Evolutionary conservation across 768 basidiomycete genomes (phyloP), one percentile per base, ranked within the genome.

Genomic region (Pleurotus platypus): DNA sequence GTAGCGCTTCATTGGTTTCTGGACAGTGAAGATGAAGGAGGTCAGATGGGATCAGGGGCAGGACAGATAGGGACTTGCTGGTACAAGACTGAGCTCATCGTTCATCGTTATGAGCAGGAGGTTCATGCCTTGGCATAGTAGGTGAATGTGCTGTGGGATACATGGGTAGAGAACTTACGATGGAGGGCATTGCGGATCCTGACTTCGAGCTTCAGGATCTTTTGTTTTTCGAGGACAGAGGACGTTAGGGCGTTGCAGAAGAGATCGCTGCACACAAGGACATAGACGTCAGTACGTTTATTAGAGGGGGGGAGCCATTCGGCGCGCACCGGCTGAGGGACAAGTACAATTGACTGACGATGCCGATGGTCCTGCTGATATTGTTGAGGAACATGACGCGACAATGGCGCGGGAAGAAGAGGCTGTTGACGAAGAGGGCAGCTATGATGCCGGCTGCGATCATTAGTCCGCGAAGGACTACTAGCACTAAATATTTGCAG

Each of bases 1-100:
- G 58, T 80, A 81, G 49, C 73, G 71, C 24, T 65, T 66, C 62
- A 79, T 70, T n/a, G 78, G 78, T 73, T 80, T 80, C 76, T 80
- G 38, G 45, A 16, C 12, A 49, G 18, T 18, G 18, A 18, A 18
- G 18, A 15, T 24, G 8, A 54, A 45, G 20, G 26, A 47, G 26
- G 26, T 2, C 35, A 13, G 0, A 40, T 39, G 55, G 30, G 38
- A 8, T 18, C n/a, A 13, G 37, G 27, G 30, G 12, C 24, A 22
- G 6, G 42, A 26, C 24, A 6, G 47, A 20, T n/a, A 18, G n/a
- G 39, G n/a, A 64, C 77, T 45, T 55, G 78, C 79, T 7, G 79
- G 79, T 16, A 78, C 63, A 2, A 81, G 69, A 59, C 80, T 78
- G 6, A 79, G 64, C 61, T 81, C 79, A 55, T 77, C 72, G 49